Conservation (phyloP, 192 early-diverging fungal species). For the Diversispora epigaea region DNA sequence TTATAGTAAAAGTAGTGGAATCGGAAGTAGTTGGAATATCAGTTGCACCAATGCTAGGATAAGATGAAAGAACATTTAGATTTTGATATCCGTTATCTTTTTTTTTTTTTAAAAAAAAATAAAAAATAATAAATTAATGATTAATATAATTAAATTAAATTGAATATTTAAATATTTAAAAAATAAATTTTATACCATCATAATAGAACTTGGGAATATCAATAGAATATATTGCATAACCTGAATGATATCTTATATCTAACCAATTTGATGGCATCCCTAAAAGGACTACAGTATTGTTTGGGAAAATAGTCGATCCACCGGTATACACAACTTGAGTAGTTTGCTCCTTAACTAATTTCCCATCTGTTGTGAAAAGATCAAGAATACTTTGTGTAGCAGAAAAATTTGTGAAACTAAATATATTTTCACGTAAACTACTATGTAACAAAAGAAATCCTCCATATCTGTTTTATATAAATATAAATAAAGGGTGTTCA, state of each 20-base stretch:
- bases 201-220: background rate
- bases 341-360: background rate
- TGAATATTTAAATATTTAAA: too few relatives aligned
- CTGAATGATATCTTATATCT: background rate
- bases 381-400: background rate
- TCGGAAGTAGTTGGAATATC: background rate
- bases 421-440: slow-evolving; percentile 7
- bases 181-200: background rate
- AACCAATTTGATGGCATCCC: background rate
- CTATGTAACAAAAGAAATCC: background rate
- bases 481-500: background rate
- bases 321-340: background rate
- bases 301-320: background rate
- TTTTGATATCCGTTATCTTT: slow-evolving; percentile 15
- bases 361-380: background rate
- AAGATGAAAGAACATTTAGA: background rate
- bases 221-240: background rate
- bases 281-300: background rate
- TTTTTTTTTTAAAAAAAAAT: too few relatives aligned
- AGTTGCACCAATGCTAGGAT: background rate
- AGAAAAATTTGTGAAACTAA: background rate
- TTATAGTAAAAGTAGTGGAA: background rate
- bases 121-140: too few relatives aligned
- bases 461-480: background rate
- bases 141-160: too few relatives aligned